Conservation (phyloP, 805 yeast species). For the Sugiyamaella boreocaroliniensis region DNA sequence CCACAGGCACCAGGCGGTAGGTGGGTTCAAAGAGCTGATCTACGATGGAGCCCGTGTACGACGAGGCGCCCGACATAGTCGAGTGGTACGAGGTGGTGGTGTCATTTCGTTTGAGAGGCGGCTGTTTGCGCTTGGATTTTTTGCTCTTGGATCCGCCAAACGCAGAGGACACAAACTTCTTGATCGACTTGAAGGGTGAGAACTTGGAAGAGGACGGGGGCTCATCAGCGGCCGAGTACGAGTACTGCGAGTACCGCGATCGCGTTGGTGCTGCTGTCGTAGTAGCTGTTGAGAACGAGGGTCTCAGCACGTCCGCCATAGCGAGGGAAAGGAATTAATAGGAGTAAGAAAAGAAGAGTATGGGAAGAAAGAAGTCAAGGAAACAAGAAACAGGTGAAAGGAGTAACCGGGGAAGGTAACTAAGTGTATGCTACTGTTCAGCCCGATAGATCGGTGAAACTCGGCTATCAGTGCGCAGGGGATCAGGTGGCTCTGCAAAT, state of each 20-base stretch:
- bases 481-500: too few species aligned
- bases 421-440: too few species aligned
- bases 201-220: background rate
- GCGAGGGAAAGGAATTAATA: background rate
- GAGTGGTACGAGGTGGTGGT: conserved; percentile 7
- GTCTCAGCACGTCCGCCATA: conserved; percentile 7
- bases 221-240: conserved; percentile 2
- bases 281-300: conserved; percentile 9
- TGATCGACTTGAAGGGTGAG: conserved; percentile 4
- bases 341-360: too few species aligned
- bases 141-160: conserved; percentile 2
- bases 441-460: too few species aligned
- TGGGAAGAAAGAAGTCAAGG: too few species aligned
- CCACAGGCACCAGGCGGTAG: background rate
- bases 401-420: too few species aligned
- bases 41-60: conserved; percentile 8
- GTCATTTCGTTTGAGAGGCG: conserved; percentile 3
- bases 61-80: conserved; percentile 4
- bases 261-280: conserved; percentile 5
- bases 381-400: too few species aligned
- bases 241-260: background rate
- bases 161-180: conserved; percentile 3
- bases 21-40: conserved; percentile 9
- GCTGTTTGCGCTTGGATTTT: background rate
- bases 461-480: too few species aligned